phyloP scores from a whole-genome alignment of 2,329 filamentous ascomycete genomes.

The Teratosphaeria pseudoeucalypti region DNA sequence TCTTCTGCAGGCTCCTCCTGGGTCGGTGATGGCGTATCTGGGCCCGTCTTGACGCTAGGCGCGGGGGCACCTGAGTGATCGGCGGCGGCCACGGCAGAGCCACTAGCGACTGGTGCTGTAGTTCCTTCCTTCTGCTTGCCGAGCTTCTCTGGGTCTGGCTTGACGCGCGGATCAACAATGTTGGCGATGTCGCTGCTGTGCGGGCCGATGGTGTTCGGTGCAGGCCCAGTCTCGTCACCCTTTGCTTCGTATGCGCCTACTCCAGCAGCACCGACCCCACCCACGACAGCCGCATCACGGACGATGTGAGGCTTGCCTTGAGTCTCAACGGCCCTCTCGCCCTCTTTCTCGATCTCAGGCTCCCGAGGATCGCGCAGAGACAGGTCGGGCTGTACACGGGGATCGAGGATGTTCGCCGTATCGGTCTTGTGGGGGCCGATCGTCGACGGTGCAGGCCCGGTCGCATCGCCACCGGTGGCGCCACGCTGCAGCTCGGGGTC shows the following conservation, averaged over 20 bases:
- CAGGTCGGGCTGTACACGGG: conserved; percentile 1
- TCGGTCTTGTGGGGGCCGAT: neutral
- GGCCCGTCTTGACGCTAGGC: conserved; percentile 4
- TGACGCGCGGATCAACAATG: conserved; percentile 14
- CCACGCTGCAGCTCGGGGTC: conserved; percentile 8
- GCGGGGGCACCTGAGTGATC: neutral
- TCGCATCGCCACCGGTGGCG: neutral
- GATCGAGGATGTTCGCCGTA: conserved; percentile 3
- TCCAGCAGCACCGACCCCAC: conserved; percentile 1
- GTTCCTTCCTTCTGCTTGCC: conserved; percentile 13
- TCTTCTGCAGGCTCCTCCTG: conserved; percentile 7
- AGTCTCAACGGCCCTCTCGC: neutral
- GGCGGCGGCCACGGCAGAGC: neutral
- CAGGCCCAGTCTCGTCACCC: conserved; percentile 8
- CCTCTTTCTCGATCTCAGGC: neutral
- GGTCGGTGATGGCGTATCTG: neutral
- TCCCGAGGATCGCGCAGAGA: neutral
- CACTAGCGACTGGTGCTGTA: conserved; percentile 2
- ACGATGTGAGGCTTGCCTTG: neutral
- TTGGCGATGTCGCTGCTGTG: conserved; percentile 14
- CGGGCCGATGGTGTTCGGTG: conserved; percentile 13
- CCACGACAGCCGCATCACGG: neutral
- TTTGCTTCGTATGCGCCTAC: neutral
- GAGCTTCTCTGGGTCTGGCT: conserved; percentile 16
- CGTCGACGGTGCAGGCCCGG: neutral